phyloP scores from a whole-genome alignment of 768 basidiomycete species.

The Hericium rajendrae region DNA sequence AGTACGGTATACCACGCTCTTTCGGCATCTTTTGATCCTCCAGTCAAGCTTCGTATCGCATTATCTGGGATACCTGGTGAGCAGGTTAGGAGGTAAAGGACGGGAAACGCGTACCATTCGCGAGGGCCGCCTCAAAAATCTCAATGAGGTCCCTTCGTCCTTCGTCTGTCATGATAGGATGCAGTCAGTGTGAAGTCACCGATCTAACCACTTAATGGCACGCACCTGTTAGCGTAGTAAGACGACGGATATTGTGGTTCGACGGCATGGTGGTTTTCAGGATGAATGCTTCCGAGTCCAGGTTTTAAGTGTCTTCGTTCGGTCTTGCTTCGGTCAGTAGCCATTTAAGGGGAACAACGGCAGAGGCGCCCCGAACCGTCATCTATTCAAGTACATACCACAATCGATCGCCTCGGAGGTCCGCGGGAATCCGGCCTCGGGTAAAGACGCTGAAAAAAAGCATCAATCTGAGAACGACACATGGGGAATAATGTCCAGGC shows the following conservation, averaged over 20 bases:
- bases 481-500: no score
- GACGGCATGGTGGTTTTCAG: background rate
- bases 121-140: background rate
- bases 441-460: background rate
- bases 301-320: background rate
- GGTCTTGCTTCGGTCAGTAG: background rate
- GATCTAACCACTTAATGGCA: background rate
- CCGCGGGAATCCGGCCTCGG: background rate
- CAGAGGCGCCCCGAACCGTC: no score
- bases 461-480: background rate
- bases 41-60: slow-evolving; percentile 2
- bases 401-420: background rate
- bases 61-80: background rate
- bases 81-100: background rate
- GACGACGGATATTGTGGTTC: background rate
- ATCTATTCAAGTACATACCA: background rate
- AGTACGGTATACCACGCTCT: background rate
- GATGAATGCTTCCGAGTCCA: background rate
- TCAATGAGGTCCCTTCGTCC: background rate
- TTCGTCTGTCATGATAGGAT: background rate
- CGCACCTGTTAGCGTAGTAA: background rate
- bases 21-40: background rate
- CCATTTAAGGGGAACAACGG: background rate
- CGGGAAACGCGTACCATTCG: background rate
- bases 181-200: background rate